Percentiles rank a stretch among this genome's conserved stretches.
These are phyloP conservation scores for Limnanthes douglasii DNA, from an alignment of 345 rosid genomes.

Conservation along the genomic window DNA sequence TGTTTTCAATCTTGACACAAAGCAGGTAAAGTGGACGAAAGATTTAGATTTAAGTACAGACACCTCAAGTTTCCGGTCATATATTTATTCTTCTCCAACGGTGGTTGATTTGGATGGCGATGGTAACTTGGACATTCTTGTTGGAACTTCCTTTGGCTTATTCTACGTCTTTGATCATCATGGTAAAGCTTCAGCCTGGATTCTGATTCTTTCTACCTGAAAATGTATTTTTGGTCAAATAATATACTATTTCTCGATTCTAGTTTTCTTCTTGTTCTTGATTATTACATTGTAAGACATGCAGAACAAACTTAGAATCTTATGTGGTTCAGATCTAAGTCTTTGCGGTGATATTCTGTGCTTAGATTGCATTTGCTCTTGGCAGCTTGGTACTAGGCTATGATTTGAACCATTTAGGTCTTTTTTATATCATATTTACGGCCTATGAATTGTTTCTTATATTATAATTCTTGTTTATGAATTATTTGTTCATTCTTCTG, in stretches of 20 bases:
- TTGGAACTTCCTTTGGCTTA: slow-evolving; percentile 93
- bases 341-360: too few relatives aligned
- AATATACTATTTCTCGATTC: too few relatives aligned
- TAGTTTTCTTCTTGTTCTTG: not conserved
- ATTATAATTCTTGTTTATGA: too few relatives aligned
- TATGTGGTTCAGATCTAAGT: too few relatives aligned
- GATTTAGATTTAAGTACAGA: slow-evolving; percentile 84
- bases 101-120: slow-evolving; percentile 99
- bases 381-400: too few relatives aligned
- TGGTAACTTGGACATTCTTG: slow-evolving; percentile 94
- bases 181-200: slow-evolving; percentile 30
- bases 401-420: too few relatives aligned
- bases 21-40: slow-evolving; percentile 89
- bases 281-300: too few relatives aligned
- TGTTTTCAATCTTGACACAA: slow-evolving; percentile 92
- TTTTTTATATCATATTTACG: too few relatives aligned
- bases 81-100: slow-evolving; percentile 86
- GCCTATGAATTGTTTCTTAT: too few relatives aligned
- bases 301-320: too few relatives aligned
- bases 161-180: slow-evolving; percentile 94
- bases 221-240: not conserved
- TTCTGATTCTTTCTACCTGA: not conserved
- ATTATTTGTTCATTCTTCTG: too few relatives aligned
- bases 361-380: too few relatives aligned
- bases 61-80: slow-evolving; percentile 54